phyloP scores from a whole-genome alignment of 768 basidiomycete species.

The Rhizopogon salebrosus region DNA sequence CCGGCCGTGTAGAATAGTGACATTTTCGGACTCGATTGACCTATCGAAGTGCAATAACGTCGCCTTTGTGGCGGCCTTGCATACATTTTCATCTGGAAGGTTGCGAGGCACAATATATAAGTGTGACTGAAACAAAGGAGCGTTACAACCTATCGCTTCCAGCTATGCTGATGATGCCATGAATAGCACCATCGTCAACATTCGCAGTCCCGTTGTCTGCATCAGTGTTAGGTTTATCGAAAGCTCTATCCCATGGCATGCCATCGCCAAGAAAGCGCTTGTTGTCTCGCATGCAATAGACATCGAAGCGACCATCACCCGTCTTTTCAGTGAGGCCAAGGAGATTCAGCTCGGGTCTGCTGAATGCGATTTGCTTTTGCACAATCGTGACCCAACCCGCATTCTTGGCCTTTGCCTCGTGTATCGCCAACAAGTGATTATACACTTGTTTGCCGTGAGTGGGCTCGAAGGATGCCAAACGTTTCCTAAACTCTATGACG shows the following conservation, averaged over 20 bases:
- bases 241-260: not conserved
- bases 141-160: not conserved
- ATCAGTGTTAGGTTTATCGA: slow-evolving; percentile 1
- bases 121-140: not conserved
- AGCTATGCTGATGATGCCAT: slow-evolving; percentile 2
- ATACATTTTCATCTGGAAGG: not conserved
- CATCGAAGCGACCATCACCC: slow-evolving; percentile 3
- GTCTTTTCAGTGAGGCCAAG: slow-evolving; percentile 1
- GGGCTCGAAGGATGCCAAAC: not conserved
- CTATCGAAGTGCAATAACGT: not conserved
- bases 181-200: not conserved
- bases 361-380: slow-evolving; percentile 4
- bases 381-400: not conserved
- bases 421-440: not conserved
- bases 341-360: slow-evolving; percentile 1
- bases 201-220: not conserved
- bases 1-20: slow-evolving; percentile 25
- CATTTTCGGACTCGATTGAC: not conserved
- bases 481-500: not conserved
- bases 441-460: not conserved
- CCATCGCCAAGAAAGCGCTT: slow-evolving; percentile 1
- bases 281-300: slow-evolving; percentile 4
- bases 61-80: not conserved
- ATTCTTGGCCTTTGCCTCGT: not conserved
- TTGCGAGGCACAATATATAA: not conserved